Base-by-base conservation (phyloP, 2,329 filamentous ascomycete genomes). In the Paramyrothecium roridum region DNA sequence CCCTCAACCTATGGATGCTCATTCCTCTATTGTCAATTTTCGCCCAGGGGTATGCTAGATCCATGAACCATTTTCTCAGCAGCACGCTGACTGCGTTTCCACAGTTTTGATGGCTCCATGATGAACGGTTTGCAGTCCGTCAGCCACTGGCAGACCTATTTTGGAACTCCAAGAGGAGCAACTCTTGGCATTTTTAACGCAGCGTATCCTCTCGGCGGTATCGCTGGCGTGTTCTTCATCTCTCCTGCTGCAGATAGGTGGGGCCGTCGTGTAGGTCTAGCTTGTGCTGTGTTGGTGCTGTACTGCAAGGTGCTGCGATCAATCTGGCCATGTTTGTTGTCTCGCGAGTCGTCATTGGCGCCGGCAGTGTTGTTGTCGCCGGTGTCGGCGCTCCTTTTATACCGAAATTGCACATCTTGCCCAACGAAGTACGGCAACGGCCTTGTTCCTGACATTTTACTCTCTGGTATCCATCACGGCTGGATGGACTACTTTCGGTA, bases 311-410 rank as follows among this genome's bases (percentile, higher is more conserved):
- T 12, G 23, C 33, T 20, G 56, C 56, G 6, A 34, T 46, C 8
- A 57, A 55, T 11, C 8, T 57, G 8, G 26, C 56, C 34, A 57
- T 57, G 56, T 57, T 54, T 19, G 52, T 57, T 19, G 30, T 55
- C 17, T 30, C 53, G 2, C 45, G 56, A 16, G 55, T 51, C 2
- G 48, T 57, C n/a, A 40, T 57, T 22, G 56, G 56, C 17, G 30
- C 26, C 7, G 56, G 56, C 3, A 50, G 22, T 12, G 50, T 53
- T 17, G 22, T 57, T 19, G 45, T 55, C 34, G 26, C 23, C 2
- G 30, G 50, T 2, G 45, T 51, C 3, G 56, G 56, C 16, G 50
- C 50, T 3, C 53, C 56, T 12, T 45, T 52, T 3, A 57, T 56
- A 52, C 54, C 10, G 56, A 57, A 26, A 26, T 56, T 30, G 53